Conservation (phyloP, 805 yeast species). For the Metschnikowia rubicola region DNA sequence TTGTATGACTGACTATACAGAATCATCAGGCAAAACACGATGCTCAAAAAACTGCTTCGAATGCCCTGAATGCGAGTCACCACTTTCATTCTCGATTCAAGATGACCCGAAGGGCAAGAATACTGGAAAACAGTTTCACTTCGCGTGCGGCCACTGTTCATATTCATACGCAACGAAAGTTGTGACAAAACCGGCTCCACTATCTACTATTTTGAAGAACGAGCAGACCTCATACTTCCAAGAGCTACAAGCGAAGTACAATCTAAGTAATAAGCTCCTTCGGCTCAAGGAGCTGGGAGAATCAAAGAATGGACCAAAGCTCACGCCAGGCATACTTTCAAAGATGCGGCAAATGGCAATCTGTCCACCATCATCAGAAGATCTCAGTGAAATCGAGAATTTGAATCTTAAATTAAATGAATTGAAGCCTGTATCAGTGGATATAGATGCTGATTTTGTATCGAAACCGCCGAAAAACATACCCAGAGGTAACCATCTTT, state of each 20-base stretch:
- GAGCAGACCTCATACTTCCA: constrained; percentile 11
- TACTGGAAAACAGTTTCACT: constrained; percentile 12
- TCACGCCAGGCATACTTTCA: constrained; percentile 1
- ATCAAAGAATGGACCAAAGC: not conserved
- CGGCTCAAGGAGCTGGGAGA: not conserved
- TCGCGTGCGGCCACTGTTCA: constrained; percentile 13
- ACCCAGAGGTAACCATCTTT: constrained; percentile 27
- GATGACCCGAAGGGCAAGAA: constrained; percentile 11
- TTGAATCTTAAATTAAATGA: constrained; percentile 4
- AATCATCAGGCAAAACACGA: constrained; percentile 17
- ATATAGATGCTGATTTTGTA: constrained; percentile 9
- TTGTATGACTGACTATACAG: constrained; percentile 35
- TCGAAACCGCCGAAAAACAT: not conserved
- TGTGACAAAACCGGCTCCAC: constrained; percentile 17
- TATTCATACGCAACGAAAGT: constrained; percentile 14
- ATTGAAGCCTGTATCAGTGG: constrained; percentile 4
- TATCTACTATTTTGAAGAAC: constrained; percentile 12
- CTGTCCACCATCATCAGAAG: not conserved
- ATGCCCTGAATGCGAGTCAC: constrained; percentile 35
- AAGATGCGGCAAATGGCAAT: constrained; percentile 10
- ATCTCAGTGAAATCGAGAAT: constrained; percentile 8
- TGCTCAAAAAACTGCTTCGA: constrained; percentile 40
- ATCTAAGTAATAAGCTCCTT: constrained; percentile 3
- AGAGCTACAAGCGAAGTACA: constrained; percentile 10
- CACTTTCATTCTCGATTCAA: constrained; percentile 22